Evolutionary conservation across 148 eudicot genomes (phyloP).

Genomic region (Camellia japonica): DNA sequence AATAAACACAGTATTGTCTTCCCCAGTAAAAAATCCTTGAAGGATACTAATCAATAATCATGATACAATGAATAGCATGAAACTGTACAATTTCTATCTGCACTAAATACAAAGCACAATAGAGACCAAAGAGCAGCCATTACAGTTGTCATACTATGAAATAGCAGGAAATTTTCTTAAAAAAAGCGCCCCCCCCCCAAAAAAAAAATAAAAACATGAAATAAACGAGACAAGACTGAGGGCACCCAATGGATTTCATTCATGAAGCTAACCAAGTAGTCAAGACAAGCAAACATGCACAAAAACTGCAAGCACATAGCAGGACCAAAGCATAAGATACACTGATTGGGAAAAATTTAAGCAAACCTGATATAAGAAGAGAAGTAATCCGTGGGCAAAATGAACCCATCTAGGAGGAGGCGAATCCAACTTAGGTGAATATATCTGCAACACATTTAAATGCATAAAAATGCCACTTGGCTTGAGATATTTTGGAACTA

Average conservation of each 20-base stretch:
- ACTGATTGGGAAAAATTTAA: not conserved
- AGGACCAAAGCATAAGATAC: not conserved
- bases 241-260: not conserved
- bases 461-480: slow-evolving; percentile 3
- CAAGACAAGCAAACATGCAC: not conserved
- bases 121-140: slow-evolving; percentile 1
- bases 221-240: slow-evolving; percentile 12
- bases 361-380: slow-evolving; percentile 91
- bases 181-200: not conserved
- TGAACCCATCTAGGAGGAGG: slow-evolving; percentile 99
- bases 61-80: not conserved
- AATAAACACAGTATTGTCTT: too few species aligned
- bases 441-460: slow-evolving; percentile 51
- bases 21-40: too few species aligned
- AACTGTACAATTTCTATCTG: not conserved
- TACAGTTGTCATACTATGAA: not conserved
- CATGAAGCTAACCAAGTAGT: slow-evolving; percentile 3
- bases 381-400: slow-evolving; percentile 87
- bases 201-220: not conserved
- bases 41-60: not conserved
- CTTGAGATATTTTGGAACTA: not conserved
- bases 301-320: not conserved
- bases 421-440: slow-evolving; percentile 90
- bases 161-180: not conserved
- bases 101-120: not conserved